A percentile compares a stretch with the other conserved stretches of the same genome.
Evolutionary conservation across 176 grass and related monocot genomes (phyloP).

Genomic region (Ensete ventricosum): DNA sequence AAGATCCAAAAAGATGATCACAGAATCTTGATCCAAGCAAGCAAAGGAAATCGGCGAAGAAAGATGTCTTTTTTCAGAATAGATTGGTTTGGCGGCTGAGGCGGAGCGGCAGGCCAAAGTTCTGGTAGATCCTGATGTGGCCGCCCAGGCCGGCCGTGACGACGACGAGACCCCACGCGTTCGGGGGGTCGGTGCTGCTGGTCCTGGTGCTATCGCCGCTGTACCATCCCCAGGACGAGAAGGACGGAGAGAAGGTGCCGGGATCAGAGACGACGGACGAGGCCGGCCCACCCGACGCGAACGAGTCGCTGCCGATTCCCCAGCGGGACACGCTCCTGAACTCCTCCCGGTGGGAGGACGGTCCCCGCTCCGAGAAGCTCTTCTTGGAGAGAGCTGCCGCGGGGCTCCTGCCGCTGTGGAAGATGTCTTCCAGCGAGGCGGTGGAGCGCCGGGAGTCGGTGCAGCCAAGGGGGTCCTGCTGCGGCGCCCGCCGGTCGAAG

Average conservation of each 20-base stretch:
- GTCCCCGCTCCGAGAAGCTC: conserved; percentile 1
- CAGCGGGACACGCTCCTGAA: neutral
- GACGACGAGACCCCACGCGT: conserved; percentile 77
- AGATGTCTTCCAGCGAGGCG: conserved; percentile 4
- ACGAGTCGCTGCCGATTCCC: conserved; percentile 13
- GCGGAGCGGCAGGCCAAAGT: conserved; percentile 66
- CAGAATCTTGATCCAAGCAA: neutral
- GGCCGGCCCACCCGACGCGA: neutral
- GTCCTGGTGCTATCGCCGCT: conserved; percentile 10
- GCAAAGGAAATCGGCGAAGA: neutral
- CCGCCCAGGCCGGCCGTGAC: conserved; percentile 57
- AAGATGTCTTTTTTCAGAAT: conserved; percentile 9
- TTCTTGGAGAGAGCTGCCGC: conserved; percentile 24
- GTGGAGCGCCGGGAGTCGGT: neutral
- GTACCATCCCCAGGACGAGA: conserved; percentile 29
- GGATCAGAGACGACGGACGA: neutral
- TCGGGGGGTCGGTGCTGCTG: conserved; percentile 15
- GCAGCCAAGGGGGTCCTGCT: neutral
- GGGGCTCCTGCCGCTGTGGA: conserved; percentile 14
- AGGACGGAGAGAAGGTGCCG: neutral
- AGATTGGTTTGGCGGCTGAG: conserved; percentile 27
- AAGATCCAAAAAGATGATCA: neutral
- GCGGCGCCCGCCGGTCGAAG: neutral
- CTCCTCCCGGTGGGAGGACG: neutral
- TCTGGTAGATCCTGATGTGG: conserved; percentile 85